These are phyloP conservation scores for Zasmidium angulare DNA, from an alignment of 2,329 filamentous ascomycete genomes.

Conservation along the genomic window DNA sequence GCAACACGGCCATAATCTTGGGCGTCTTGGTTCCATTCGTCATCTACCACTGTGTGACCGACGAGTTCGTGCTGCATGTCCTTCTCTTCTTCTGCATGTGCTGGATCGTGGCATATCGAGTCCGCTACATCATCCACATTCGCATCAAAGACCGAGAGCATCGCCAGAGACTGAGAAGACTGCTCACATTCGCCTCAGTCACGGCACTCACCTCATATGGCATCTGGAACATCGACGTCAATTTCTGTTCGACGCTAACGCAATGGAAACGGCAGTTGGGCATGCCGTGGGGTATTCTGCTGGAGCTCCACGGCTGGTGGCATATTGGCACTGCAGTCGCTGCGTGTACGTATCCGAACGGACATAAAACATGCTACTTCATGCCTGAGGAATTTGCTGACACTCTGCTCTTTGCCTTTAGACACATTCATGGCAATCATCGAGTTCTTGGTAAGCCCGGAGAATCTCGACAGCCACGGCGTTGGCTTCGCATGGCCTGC, in stretches of 20 bases:
- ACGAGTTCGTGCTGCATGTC: slow-evolving; percentile 29
- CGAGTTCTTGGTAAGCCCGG: slow-evolving; percentile 23
- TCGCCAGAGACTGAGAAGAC: slow-evolving; percentile 43
- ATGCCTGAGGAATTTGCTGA: too few relatives aligned
- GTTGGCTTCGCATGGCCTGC: slow-evolving; percentile 28
- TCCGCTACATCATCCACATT: slow-evolving; percentile 19
- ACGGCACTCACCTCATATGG: slow-evolving; percentile 56
- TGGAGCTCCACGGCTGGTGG: slow-evolving; percentile 74
- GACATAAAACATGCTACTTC: too few relatives aligned
- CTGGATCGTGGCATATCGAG: slow-evolving; percentile 21
- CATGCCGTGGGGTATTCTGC: slow-evolving; percentile 73
- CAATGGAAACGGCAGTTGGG: slow-evolving; percentile 65
- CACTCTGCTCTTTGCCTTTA: too few relatives aligned
- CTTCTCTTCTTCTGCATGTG: slow-evolving; percentile 28
- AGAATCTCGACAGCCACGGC: slow-evolving; percentile 15
- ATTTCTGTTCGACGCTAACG: slow-evolving; percentile 69
- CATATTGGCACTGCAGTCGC: slow-evolving; percentile 68
- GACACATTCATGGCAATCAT: slow-evolving; percentile 30
- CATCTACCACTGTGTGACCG: slow-evolving; percentile 32
- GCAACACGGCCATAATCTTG: slow-evolving; percentile 26
- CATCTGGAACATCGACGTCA: slow-evolving; percentile 77
- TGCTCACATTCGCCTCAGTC: slow-evolving; percentile 21
- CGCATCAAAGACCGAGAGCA: slow-evolving; percentile 21
- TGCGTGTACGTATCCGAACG: too few relatives aligned
- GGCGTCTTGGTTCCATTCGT: slow-evolving; percentile 26